Evolutionary conservation across 345 rosid species (phyloP), one percentile per base, ranked within the genome.

Genomic region (Hypericum androsaemum): DNA sequence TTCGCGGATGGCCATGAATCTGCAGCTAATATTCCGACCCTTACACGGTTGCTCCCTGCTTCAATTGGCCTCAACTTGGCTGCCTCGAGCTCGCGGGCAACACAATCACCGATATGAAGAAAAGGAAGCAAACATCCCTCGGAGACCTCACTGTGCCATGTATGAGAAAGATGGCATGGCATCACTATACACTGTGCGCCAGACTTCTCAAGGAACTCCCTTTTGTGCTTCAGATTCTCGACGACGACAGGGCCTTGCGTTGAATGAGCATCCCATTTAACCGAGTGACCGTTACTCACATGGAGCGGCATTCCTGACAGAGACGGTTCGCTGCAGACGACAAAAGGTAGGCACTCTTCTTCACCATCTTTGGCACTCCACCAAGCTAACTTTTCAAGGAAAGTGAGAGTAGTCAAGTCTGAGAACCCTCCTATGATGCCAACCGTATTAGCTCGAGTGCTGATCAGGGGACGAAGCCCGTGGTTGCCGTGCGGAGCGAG

Each of bases 21-120:
- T 6, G 80, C 37, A 10, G 81, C 75, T 53, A 86, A 75, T 47
- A 86, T 54, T 47, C 89, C 89, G 48, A 82, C 74, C 43, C 89
- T 77, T 43, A 76, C 78, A 36, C 32, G 32, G 32, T 22, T 44
- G 43, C 75, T 76, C 12, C 87, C 83, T 46, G 83, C 77, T 61
- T 76, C 83, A n/a, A 80, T 64, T 40, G 95, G 87, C 61, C 71
- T 80, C 74, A 85, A 54, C 36, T 77, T 73, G 0, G 80, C 80
- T 58, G 71, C 75, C 65, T 68, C 54, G 7, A 85, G 81, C 66
- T 80, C 89, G 59, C 62, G 58, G 10, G 82, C 80, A 46, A 85
- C 78, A 64, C 87, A 73, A 10, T 82, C 84, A 41, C 80, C 84
- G 47, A 73, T 62, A 62, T 85, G 87, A 54, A 85, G 61, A 56